phyloP scores from a whole-genome alignment of 345 rosid species.

The Anastatica hierochuntica region DNA sequence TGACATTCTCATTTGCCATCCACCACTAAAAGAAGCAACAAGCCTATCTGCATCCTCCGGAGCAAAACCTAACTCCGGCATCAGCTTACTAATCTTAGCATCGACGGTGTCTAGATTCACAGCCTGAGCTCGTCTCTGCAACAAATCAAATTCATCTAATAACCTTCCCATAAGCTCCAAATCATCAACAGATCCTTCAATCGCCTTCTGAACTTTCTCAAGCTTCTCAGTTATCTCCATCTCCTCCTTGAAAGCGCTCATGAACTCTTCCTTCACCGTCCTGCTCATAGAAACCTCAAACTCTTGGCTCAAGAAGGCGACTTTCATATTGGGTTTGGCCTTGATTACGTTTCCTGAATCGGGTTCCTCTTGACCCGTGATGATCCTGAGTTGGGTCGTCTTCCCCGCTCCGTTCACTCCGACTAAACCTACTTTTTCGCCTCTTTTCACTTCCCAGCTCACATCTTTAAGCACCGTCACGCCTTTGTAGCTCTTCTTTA shows the following conservation, averaged over 20 bases:
- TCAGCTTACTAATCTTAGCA: conserved; percentile 76
- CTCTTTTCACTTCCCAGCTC: conserved; percentile 86
- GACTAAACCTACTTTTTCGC: conserved; percentile 81
- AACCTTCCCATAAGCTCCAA: conserved; percentile 93
- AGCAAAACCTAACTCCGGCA: conserved; percentile 85
- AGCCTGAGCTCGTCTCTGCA: conserved; percentile 80
- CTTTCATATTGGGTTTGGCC: conserved; percentile 64
- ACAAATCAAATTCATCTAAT: conserved; percentile 83
- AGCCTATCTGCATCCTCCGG: conserved; percentile 82
- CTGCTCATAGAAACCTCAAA: conserved; percentile 81
- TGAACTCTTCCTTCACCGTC: conserved; percentile 90
- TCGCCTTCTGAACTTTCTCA: conserved; percentile 76
- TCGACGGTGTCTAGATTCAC: conserved; percentile 62
- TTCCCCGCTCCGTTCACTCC: conserved; percentile 97
- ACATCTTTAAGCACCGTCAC: conserved; percentile 73
- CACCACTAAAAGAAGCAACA: conserved; percentile 90
- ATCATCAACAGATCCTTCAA: conserved; percentile 71
- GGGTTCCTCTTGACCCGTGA: conserved; percentile 75
- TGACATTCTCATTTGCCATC: conserved; percentile 99
- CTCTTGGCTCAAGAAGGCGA: conserved; percentile 77
- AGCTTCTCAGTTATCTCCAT: conserved; percentile 64
- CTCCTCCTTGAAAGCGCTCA: conserved; percentile 78
- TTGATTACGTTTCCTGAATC: conserved; percentile 82
- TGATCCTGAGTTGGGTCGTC: conserved; percentile 88
- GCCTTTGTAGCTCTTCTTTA: conserved; percentile 74